These are phyloP conservation scores for Decorospora gaudefroyi DNA, from an alignment of 2,329 filamentous ascomycete genomes.

Conservation along the genomic window DNA sequence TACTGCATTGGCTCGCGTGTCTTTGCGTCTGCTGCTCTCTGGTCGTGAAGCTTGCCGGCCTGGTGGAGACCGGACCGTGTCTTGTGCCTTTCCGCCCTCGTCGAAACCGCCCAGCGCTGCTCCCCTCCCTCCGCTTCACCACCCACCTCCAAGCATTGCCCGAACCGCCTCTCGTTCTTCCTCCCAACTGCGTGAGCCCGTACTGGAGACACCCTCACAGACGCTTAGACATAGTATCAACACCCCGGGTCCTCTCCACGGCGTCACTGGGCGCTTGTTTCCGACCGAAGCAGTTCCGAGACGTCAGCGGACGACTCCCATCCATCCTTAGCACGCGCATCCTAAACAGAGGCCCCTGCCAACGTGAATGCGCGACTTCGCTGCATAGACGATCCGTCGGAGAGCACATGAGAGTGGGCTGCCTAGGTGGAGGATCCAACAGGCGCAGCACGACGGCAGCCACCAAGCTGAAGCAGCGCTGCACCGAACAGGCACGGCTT, in stretches of 20 bases:
- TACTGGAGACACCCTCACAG: too few relatives aligned
- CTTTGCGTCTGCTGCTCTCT: slow-evolving; percentile 1
- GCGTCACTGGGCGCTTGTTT: slow-evolving; percentile 9
- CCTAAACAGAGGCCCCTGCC: slow-evolving; percentile 17
- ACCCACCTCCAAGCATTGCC: slow-evolving; percentile 20
- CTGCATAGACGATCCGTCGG: slow-evolving; percentile 17
- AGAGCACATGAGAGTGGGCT: slow-evolving; percentile 28
- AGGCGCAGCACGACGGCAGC: too few relatives aligned
- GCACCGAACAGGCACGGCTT: slow-evolving; percentile 24
- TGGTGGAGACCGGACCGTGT: slow-evolving; percentile 18
- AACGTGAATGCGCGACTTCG: slow-evolving; percentile 22
- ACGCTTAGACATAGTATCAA: slow-evolving; percentile 4
- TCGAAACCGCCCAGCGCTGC: slow-evolving; percentile 21
- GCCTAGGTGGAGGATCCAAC: slow-evolving; percentile 16
- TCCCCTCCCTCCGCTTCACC: slow-evolving; percentile 20
- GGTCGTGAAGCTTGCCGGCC: slow-evolving; percentile 16
- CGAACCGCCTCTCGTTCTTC: slow-evolving; percentile 6
- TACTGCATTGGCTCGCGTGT: slow-evolving; percentile 7
- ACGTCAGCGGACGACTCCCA: slow-evolving; percentile 33
- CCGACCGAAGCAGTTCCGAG: slow-evolving; percentile 28
- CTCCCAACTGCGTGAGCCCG: slow-evolving; percentile 10
- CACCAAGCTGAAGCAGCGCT: slow-evolving; percentile 24
- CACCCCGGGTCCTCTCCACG: slow-evolving; percentile 8
- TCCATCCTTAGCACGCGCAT: slow-evolving; percentile 21
- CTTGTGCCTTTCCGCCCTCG: slow-evolving; percentile 16